Base-by-base conservation (phyloP, 2,329 filamentous ascomycete genomes). In the Ophiostoma triangulosporum region DNA sequence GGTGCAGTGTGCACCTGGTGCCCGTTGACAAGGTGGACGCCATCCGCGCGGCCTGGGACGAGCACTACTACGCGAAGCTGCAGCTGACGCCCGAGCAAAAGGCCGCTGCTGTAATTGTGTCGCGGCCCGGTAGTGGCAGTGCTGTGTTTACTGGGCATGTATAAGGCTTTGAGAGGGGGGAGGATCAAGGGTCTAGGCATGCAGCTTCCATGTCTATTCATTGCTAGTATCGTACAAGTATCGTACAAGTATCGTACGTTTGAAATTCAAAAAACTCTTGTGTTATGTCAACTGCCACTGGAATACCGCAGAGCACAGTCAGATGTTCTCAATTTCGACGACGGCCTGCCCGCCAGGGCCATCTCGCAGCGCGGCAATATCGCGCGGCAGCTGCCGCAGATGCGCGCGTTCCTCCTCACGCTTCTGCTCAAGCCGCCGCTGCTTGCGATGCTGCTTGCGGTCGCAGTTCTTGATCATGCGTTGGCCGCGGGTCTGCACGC, bases 1-100 rank as follows among this genome's bases (percentile, higher is more conserved):
- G 93, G 2, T 97, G 93, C 70, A 93, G 81, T 57, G 91, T 98
- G 55, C 93, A 98, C 70, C 76, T 98, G 54, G 85, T 97, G 51
- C 86, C 91, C 0, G 86, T 81, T 55, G 78, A 88, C 62, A 91
- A 85, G 68, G 85, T 96, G 0, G 81, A 84, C 5, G 78, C 73
- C 26, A 86, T 98, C 22, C 88, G 79, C 66, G 74, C 78, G 62
- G 87, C 87, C 5, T 81, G 93, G 77, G 80, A 86, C 62, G 76
- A 77, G 58, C 81, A 89, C 64, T 98, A 97, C 66, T 97, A 94
- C 67, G 71, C 76, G 54, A 85, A 84, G 71, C 76, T 77, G 60
- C 64, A 73, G 6, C 62, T 82, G 57, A 84, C 74, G 0, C 76
- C 80, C 22, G 86, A 93, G 69, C 86, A 89, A 69, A 73, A 84